Base-by-base conservation (phyloP, 345 rosid species). In the Alliaria petiolata region DNA sequence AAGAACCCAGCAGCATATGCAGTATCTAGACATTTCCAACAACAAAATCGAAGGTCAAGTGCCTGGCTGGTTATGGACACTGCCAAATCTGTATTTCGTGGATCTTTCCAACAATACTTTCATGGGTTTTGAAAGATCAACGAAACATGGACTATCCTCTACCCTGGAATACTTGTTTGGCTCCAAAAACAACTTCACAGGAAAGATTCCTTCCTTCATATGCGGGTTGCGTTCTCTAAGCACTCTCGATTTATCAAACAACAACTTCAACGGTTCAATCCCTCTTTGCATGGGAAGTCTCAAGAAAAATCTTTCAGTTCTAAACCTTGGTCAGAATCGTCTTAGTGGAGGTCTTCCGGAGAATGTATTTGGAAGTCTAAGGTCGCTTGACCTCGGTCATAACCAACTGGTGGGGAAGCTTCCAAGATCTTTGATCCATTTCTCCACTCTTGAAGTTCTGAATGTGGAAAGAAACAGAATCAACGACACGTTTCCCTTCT, bases 331-430 rank as follows among this genome's bases (percentile, higher is more conserved):
- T 0, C 53, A 49, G 12, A 49, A 49, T 10, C n/a, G 5, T 49
- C 30, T 49, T 49, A 49, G 7, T 49, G 56, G 80, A 26, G 8
- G 33, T 31, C 55, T 82, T 15, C 54, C 36, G 0, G 49, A 46
- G 2, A 71, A 63, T 25, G 53, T 20, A 22, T 20, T 49, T 49
- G n/a, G n/a, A n/a, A 0, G 8, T 20, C 30, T 49, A 20, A 4
- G n/a, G 3, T 20, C 30, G 5, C 2, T 49, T 4, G 53, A 49
- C 2, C 7, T 49, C 3, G n/a, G 53, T 4, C n/a, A 49, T 49
- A 49, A 49, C 51, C 51, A 46, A 46, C 51, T 46, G 4, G 26
- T 17, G 51, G 51, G 51, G 5, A 46, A 8, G 13, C 53, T 49
- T 49, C 53, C 53, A 19, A 20, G 30, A 49, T 9, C 53, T 49